Conservation (phyloP, 129 eudicot genomes). For the Pittosporum tobira region DNA sequence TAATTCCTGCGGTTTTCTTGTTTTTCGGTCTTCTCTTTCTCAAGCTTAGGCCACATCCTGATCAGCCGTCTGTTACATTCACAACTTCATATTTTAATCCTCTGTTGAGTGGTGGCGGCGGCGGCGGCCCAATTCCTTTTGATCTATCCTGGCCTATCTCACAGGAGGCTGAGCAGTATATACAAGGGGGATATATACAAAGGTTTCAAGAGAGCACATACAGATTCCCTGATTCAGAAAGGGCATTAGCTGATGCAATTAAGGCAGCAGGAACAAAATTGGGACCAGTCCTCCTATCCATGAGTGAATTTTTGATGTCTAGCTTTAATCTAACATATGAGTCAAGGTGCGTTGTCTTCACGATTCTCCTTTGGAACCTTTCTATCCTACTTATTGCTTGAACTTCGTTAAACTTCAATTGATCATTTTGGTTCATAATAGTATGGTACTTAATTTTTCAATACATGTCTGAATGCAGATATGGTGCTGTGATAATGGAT, state of each 20-base stretch:
- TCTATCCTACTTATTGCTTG: too few species aligned
- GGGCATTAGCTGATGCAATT: slow-evolving; percentile 71
- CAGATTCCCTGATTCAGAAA: slow-evolving; percentile 65
- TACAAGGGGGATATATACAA: slow-evolving; percentile 94
- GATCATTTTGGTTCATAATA: not conserved
- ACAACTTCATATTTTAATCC: slow-evolving; percentile 94
- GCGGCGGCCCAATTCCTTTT: slow-evolving; percentile 96
- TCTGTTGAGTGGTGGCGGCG: slow-evolving; percentile 79
- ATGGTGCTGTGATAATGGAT: slow-evolving; percentile 92
- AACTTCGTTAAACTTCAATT: not conserved
- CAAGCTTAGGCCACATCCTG: slow-evolving; percentile 83
- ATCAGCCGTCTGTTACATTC: slow-evolving; percentile 71
- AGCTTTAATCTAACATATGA: slow-evolving; percentile 88
- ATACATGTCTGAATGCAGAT: slow-evolving; percentile 39
- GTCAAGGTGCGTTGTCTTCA: slow-evolving; percentile 57
- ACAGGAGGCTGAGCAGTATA: slow-evolving; percentile 46
- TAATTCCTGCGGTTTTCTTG: slow-evolving; percentile 87
- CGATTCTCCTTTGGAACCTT: not conserved
- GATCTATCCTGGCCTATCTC: slow-evolving; percentile 69
- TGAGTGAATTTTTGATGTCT: slow-evolving; percentile 97
- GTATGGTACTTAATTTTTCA: not conserved
- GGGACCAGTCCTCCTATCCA: slow-evolving; percentile 77
- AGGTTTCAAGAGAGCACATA: slow-evolving; percentile 45
- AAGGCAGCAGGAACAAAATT: slow-evolving; percentile 87
- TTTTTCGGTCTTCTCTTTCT: slow-evolving; percentile 78